Base-by-base conservation (phyloP, 768 basidiomycete species). In the Lentinula guzmanii region DNA sequence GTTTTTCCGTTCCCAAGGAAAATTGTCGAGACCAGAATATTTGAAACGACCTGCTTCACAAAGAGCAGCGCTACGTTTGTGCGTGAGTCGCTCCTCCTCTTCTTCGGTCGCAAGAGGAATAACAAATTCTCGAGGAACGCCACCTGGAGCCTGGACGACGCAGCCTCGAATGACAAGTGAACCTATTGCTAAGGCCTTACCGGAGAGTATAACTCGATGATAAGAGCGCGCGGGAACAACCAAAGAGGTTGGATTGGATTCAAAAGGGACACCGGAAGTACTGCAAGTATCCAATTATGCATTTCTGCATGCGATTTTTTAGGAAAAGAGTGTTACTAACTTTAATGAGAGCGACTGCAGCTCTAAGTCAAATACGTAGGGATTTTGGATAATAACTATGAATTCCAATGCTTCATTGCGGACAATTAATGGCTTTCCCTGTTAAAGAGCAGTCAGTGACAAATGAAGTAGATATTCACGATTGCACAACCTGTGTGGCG, bases 331-430 rank as follows among this genome's bases (percentile, higher is more conserved):
- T 46, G 43, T 35, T 8, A 58, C 21, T 57, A 63, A 94, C 95
- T 94, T 93, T 15, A 98, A 75, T 4, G 85, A 83, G 41, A 98
- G 70, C 65, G 85, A 86, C 61, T 92, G 86, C 16, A 98, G 73
- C 64, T 98, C 94, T 11, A 99, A 78, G 63, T 95, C 93, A 71
- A 98, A 96, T 3, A 92, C 83, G 71, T 89, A 96, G 1, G 94
- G 93, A 71, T 99, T 99, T 61, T 86, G 85, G n/a, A 99, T 74
- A 21, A 89, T 87, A 50, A 98, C 77, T 7, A 86, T 80, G 65
- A 98, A 82, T 66, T 98, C 95, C 34, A 94, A 75, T 3, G 75
- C 72, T 71, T 98, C 97, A 65, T 88, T 88, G 70, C 91, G 91
- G 1, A 94, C 91, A 13, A 95, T 81, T 11, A 90, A 68, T 0